phyloP scores from a whole-genome alignment of 73 alveolate genomes.

The Paramecium tetraurelia region DNA sequence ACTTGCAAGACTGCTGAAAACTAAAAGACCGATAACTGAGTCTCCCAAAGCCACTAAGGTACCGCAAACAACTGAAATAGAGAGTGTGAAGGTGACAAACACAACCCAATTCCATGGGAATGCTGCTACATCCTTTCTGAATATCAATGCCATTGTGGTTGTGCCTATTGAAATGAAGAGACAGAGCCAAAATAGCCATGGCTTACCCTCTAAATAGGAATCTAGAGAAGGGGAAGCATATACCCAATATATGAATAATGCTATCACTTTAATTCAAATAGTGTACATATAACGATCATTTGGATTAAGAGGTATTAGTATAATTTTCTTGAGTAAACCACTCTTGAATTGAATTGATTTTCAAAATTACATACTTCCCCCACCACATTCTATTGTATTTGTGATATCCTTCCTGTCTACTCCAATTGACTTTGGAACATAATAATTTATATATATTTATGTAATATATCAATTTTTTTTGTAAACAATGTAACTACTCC shows the following conservation, averaged over 20 bases:
- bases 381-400: background rate
- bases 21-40: conserved; percentile 4
- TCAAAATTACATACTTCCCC: conserved; percentile 26
- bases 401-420: background rate
- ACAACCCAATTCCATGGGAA: conserved; percentile 31
- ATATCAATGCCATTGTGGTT: background rate
- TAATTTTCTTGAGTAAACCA: background rate
- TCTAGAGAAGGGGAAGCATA: background rate
- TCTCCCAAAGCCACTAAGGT: conserved; percentile 31
- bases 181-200: background rate
- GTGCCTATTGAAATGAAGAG: background rate
- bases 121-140: background rate
- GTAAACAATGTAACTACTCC: background rate
- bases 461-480: background rate
- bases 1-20: conserved; percentile 41
- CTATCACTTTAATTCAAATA: background rate
- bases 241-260: background rate
- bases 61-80: background rate
- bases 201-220: background rate
- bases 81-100: background rate
- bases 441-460: background rate
- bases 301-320: background rate
- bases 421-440: background rate
- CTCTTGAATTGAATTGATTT: conserved; percentile 13
- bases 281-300: conserved; percentile 19